Percentiles rank a stretch among this genome's conserved stretches.
These are phyloP conservation scores for Penicillium oxalicum DNA, from an alignment of 2,329 filamentous ascomycete genomes.

Conservation along the genomic window DNA sequence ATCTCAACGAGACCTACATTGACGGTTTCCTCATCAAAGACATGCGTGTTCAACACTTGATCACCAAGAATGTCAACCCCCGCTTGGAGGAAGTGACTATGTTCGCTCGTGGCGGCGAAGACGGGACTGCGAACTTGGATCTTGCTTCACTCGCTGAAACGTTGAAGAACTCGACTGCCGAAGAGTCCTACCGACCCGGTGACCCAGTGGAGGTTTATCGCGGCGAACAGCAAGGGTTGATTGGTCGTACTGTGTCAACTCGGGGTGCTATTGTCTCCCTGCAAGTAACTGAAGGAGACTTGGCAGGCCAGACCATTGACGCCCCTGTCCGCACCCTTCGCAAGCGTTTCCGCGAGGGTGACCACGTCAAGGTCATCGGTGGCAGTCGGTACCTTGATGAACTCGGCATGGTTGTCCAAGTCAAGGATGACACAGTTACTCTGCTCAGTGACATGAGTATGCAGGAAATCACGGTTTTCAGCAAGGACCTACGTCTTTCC, in stretches of 20 bases:
- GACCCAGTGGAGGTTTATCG: conserved; percentile 96
- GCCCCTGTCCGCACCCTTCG: conserved; percentile 87
- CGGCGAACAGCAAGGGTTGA: conserved; percentile 87
- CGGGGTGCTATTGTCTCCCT: conserved; percentile 90
- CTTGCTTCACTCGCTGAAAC: conserved; percentile 84
- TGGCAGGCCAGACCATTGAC: conserved; percentile 79
- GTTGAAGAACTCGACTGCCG: conserved; percentile 74
- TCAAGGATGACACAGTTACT: conserved; percentile 86
- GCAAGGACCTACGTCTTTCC: conserved; percentile 89
- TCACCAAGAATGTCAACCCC: conserved; percentile 86
- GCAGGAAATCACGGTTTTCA: conserved; percentile 93
- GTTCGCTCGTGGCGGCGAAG: conserved; percentile 81
- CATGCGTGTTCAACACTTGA: conserved; percentile 79
- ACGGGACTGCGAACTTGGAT: conserved; percentile 90
- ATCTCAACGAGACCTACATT: conserved; percentile 82
- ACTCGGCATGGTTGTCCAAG: conserved; percentile 93
- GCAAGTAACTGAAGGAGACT: conserved; percentile 72
- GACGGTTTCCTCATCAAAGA: conserved; percentile 93
- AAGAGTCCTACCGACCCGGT: conserved; percentile 80
- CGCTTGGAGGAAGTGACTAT: conserved; percentile 92
- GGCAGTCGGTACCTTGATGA: conserved; percentile 92
- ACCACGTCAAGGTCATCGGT: conserved; percentile 97
- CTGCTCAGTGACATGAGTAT: conserved; percentile 88
- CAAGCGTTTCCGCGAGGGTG: conserved; percentile 86
- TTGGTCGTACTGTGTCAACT: conserved; percentile 78